A percentile compares a stretch with the other conserved stretches of the same genome.
Conservation (phyloP, 371 early-diverging fungal genomes). For the Aphelidium insulamus region DNA sequence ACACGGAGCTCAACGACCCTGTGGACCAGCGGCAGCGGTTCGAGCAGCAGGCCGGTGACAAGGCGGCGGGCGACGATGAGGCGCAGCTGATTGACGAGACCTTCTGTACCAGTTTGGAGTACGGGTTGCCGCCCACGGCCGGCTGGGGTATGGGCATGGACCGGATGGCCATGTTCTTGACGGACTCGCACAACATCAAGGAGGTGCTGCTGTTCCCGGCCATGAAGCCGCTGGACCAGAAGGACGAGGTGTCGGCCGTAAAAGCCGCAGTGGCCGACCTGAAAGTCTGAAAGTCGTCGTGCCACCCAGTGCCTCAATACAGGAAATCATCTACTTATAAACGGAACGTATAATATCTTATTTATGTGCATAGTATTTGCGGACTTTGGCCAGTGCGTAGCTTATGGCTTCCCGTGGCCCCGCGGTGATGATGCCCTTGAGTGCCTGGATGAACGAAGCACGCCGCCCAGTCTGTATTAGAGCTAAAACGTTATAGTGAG, state of each 20-base stretch:
- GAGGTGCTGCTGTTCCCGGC: constrained; percentile 94
- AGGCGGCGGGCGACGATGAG: constrained; percentile 98
- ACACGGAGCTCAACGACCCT: constrained; percentile 98
- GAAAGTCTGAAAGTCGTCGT: no score
- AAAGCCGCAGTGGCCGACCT: background rate
- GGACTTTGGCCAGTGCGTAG: no score
- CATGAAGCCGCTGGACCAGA: constrained; percentile 35
- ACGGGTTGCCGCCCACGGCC: constrained; percentile 96
- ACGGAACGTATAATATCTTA: no score
- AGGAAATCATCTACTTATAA: no score
- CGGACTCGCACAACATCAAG: constrained; percentile 94
- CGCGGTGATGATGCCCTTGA: no score
- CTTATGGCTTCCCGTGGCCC: no score
- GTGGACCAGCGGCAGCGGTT: constrained; percentile 93
- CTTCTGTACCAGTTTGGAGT: constrained; percentile 94
- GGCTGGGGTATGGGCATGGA: constrained; percentile 98
- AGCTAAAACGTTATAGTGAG: no score
- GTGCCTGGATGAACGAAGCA: no score
- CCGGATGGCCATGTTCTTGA: constrained; percentile 96
- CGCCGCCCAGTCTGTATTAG: no score
- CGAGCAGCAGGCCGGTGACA: constrained; percentile 88
- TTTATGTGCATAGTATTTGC: no score
- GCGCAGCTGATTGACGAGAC: constrained; percentile 97
- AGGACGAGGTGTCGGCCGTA: background rate
- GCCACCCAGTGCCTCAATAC: no score